Evolutionary conservation across 1,284 basidiomycete species (phyloP).

Genomic region (Boletus sp.): DNA sequence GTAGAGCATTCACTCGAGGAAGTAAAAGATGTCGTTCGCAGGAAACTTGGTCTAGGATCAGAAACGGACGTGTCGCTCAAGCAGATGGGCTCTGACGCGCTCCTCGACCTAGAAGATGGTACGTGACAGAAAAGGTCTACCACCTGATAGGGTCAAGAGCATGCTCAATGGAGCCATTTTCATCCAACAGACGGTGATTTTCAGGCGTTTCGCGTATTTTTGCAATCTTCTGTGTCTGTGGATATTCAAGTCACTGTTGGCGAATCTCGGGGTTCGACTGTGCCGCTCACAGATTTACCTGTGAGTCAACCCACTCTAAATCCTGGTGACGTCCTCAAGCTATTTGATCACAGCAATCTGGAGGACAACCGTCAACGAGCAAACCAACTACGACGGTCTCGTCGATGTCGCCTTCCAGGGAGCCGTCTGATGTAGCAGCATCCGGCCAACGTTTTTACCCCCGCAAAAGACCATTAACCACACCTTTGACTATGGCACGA

Average conservation of each 20-base stretch:
- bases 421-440: too few species aligned
- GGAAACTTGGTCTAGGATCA: constrained; percentile 51
- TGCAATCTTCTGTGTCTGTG: constrained; percentile 27
- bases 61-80: constrained; percentile 45
- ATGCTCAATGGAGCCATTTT: constrained; percentile 5
- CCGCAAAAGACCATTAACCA: too few species aligned
- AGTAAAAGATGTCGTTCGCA: constrained; percentile 48
- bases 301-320: constrained; percentile 10
- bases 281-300: background rate
- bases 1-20: constrained; percentile 58
- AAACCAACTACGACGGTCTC: background rate
- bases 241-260: constrained; percentile 38
- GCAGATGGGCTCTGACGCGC: constrained; percentile 51
- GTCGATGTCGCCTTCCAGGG: background rate
- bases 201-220: constrained; percentile 54
- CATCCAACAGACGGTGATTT: constrained; percentile 64
- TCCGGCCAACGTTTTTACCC: too few species aligned
- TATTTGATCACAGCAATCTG: background rate
- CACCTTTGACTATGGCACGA: background rate
- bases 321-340: background rate
- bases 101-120: constrained; percentile 73
- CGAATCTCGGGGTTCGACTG: background rate
- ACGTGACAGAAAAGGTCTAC: constrained; percentile 14
- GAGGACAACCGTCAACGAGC: background rate
- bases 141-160: background rate